Conservation (phyloP, 78 protist species). For the Capsaspora owczarzaki region DNA sequence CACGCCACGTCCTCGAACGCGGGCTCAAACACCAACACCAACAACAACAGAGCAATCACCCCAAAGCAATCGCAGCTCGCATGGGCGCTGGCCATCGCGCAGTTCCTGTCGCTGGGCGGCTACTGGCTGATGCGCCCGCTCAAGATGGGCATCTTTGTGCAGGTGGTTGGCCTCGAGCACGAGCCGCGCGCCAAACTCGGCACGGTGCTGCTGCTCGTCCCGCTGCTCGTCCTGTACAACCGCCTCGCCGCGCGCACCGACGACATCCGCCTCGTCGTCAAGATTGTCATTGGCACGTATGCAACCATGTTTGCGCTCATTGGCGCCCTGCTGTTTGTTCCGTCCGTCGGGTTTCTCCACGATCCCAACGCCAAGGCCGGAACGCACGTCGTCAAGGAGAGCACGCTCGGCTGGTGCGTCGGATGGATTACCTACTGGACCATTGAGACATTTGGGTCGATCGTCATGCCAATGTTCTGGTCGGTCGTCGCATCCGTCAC, state of each 20-base stretch:
- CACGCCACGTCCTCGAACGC: too few relatives aligned
- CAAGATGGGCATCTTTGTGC: slow-evolving; percentile 4
- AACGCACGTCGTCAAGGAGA: too few relatives aligned
- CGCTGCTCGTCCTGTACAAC: slow-evolving; percentile 9
- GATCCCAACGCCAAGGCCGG: too few relatives aligned
- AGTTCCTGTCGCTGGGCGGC: not conserved
- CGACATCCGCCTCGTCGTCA: not conserved
- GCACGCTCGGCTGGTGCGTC: too few relatives aligned
- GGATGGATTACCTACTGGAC: slow-evolving; percentile 31
- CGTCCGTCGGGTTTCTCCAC: not conserved
- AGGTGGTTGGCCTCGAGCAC: not conserved
- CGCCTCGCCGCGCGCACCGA: not conserved
- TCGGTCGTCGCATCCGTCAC: not conserved
- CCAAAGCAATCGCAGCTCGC: not conserved
- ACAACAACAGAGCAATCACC: too few relatives aligned
- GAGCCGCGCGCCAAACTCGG: slow-evolving; percentile 20
- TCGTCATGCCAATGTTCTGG: slow-evolving; percentile 24
- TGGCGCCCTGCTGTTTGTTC: not conserved
- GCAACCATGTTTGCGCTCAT: not conserved
- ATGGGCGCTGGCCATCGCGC: not conserved
- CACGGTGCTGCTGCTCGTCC: slow-evolving; percentile 6
- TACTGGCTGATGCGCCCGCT: slow-evolving; percentile 23
- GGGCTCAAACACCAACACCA: too few relatives aligned
- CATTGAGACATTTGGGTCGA: slow-evolving; percentile 24
- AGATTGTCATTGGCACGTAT: not conserved